Base-by-base conservation (phyloP, 2,329 filamentous ascomycete species). In the Hypocrella siamensis region DNA sequence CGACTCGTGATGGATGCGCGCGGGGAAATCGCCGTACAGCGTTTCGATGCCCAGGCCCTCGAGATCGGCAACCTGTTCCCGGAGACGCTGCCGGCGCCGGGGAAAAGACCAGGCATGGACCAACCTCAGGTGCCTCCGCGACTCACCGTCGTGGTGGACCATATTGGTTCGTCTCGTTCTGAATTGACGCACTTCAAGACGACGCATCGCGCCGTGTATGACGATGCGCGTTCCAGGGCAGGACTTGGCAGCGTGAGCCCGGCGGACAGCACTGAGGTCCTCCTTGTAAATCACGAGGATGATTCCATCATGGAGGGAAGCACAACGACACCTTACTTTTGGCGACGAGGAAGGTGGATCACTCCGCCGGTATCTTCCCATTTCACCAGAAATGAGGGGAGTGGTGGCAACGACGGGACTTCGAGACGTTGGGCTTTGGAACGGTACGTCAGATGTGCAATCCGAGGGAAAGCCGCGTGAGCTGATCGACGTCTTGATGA, bases 181-280 rank as follows among this genome's bases (percentile, higher is more conserved):
- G 65, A 72, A n/a, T 80, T 78, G 46, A 93, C 86, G 0, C 75
- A 77, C 35, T 81, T 80, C 59, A 96, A 98, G 54, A 96, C 88
- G 0, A 90, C 81, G 0, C 60, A 66, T 30, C 72, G 88, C 11
- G 57, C 61, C 8, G 63, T 75, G 48, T 96, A 96, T 51, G 70
- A 80, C 28, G 58, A 57, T 3, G 81, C 84, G 2, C 70, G 85
- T 7, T 46, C 57, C 17, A 66, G 81, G 11, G 70, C 67, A 2
- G 58, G 58, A 0, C 71, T 88, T 29, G 47, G 40, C 26, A 54
- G 51, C 0, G 71, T 88, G 30, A 47, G 39, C 27, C 54, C 51
- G 7, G 46, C 55, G 1, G 65, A 70, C 24, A 51, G 57, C 26
- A 65, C 67, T 31, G 88, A 96, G 51, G 81, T 93, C 4, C 60